Evolutionary conservation across 306 rosid genomes (phyloP), one percentile per base, ranked within the genome.

Genomic region (Glycine tomentella): DNA sequence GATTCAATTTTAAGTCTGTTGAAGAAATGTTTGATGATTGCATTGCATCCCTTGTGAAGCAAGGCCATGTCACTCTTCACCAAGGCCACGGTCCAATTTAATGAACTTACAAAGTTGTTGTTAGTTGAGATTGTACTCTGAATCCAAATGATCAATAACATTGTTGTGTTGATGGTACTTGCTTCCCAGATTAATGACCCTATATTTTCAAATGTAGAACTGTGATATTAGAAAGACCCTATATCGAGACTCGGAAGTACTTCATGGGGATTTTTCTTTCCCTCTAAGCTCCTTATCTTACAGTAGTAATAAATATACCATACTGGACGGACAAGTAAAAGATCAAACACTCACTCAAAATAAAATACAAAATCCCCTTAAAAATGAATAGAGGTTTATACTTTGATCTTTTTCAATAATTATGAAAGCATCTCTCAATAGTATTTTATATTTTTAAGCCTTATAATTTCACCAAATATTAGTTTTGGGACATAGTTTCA

Each of bases 1-100:
- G 98, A 59, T 81, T 92, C 70, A 69, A 87, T 87, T 94, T 91
- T 64, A 92, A 88, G 87, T 55, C 88, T n/a, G 59, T 91, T 31
- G 80, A 90, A 77, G 93, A 92, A 76, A 94, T 92, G 97, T 93
- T 95, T 61, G 91, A 93, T 68, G 99, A 95, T 50, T 89, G 94
- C 80, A 65, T 95, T 75, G 89, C 89, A 25, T 93, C 94, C 3
- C 79, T 95, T 53, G 86, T 88, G 81, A 81, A 83, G 40, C 89
- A 82, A 76, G 85, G 87, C n/a, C 82, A 83, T 76, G 85, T 87
- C 40, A 74, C 79, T 44, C 83, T 74, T 77, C 55, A 48, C 7
- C 50, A 50, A 9, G 1, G 3, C 58, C 74, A 13, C 5, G 46
- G 57, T 33, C 4, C 51, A 62, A 10, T 34, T 64, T 80, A 65